Base-by-base conservation (phyloP, 1,284 basidiomycete species). In the Gomphus bonarii region DNA sequence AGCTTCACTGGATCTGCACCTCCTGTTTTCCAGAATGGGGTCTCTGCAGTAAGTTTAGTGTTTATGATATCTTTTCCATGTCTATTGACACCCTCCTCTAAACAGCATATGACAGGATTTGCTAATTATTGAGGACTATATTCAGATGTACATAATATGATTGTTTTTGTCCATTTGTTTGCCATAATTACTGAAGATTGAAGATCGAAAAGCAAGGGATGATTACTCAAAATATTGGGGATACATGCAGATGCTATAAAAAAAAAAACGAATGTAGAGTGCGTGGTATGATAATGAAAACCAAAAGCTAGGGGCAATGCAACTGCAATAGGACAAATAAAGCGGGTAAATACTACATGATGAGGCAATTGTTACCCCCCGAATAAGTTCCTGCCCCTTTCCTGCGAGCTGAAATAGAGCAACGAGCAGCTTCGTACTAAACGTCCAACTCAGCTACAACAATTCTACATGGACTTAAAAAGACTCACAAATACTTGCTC, bases 401-500 rank as follows among this genome's bases (percentile, higher is more conserved):
- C 28, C 43, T 57, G 12, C 40, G 43, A 36, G 49, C 42, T 16
- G 57, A 58, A 25, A 58, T 25, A 20, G 57, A 49, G 46, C 57
- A 58, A 11, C 57, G 57, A 11, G 57, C 57, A 35, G 57, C 50
- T 25, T 58, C 57, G 18, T 44, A 53, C 57, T 58, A 35, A 33
- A 18, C 14, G 1, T 31, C 14, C n/a, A 8, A 46, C 12, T 25
- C 25, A 48, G 43, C 20, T 20, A n/a, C 28, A 20, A 40, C 30
- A 14, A 35, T 31, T n/a, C 10, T 3, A 40, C n/a, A 1, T 51
- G n/a, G 14, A 12, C 7, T 22, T 16, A n/a, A 16, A 33, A 28
- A 1, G 16, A 42, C 57, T 33, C 30, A 58, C 56, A 66, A 98
- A 94, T 5, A 94, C 92, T 68, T 98, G 93, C 28, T 81, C 77